A percentile compares a stretch with the other conserved stretches of the same genome.
phyloP scores from a whole-genome alignment of 208 protist species.

The Leishmania amazonensis region DNA sequence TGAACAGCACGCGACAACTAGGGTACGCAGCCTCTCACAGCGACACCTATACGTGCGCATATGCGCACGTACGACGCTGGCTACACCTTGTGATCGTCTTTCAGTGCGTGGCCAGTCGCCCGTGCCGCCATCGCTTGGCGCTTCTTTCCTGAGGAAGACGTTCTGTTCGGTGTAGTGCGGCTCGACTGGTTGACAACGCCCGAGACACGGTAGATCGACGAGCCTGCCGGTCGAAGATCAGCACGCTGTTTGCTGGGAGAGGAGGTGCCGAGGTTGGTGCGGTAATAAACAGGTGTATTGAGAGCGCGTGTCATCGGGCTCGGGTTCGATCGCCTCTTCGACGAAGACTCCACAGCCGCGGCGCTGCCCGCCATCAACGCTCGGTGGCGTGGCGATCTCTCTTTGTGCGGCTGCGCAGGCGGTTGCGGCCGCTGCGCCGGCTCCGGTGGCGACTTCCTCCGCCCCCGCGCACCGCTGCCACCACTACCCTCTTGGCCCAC shows the following conservation, averaged over 20 bases:
- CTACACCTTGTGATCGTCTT: constrained; percentile 3
- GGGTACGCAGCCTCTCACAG: background rate
- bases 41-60: background rate
- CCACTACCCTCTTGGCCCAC: background rate
- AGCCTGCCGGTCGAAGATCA: constrained; percentile 14
- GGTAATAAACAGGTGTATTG: constrained; percentile 6
- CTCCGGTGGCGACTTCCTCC: constrained; percentile 15
- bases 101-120: background rate
- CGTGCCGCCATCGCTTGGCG: constrained; percentile 13
- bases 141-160: constrained; percentile 2
- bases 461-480: constrained; percentile 8
- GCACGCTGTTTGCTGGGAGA: constrained; percentile 17
- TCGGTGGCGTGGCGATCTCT: constrained; percentile 19
- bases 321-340: constrained; percentile 4
- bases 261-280: background rate
- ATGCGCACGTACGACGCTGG: background rate
- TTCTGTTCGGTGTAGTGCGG: constrained; percentile 17
- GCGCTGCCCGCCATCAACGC: background rate
- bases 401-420: constrained; percentile 4
- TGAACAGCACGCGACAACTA: background rate
- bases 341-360: background rate
- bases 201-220: constrained; percentile 9
- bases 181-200: constrained; percentile 21
- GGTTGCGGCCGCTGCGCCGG: constrained; percentile 7
- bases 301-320: constrained; percentile 4